Evolutionary conservation across 2,329 filamentous ascomycete species (phyloP).

Genomic region (Cladorrhinum sp.): DNA sequence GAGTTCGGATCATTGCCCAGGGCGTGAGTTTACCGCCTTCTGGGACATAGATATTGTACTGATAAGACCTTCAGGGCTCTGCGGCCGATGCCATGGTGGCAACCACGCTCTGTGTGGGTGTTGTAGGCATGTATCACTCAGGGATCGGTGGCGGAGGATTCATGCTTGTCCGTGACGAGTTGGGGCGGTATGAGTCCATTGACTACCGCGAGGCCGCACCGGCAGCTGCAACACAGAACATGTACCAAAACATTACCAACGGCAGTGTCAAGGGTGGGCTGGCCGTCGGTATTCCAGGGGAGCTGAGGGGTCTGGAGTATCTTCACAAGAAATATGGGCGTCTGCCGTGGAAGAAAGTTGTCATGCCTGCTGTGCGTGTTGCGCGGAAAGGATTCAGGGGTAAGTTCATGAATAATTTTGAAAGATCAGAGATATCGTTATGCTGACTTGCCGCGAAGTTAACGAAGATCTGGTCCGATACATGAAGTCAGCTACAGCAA

Average conservation of each 20-base stretch:
- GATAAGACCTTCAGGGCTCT: slow-evolving; percentile 53
- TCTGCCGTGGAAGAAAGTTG: slow-evolving; percentile 67
- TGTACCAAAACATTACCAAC: slow-evolving; percentile 71
- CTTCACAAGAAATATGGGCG: slow-evolving; percentile 68
- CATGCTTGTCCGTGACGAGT: slow-evolving; percentile 69
- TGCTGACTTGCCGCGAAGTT: slow-evolving; percentile 44
- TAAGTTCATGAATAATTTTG: slow-evolving; percentile 22
- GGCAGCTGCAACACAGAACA: slow-evolving; percentile 74
- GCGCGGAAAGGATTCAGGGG: slow-evolving; percentile 69
- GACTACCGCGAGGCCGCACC: slow-evolving; percentile 91
- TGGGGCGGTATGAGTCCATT: slow-evolving; percentile 79
- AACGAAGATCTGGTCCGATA: slow-evolving; percentile 72
- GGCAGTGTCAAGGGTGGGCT: slow-evolving; percentile 71
- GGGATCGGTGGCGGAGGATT: slow-evolving; percentile 92
- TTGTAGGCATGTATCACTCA: slow-evolving; percentile 72
- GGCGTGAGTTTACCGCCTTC: slow-evolving; percentile 40
- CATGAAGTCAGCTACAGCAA: slow-evolving; percentile 53
- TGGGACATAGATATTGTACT: neutral
- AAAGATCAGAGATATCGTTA: neutral
- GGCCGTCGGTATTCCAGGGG: slow-evolving; percentile 68
- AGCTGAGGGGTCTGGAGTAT: slow-evolving; percentile 74
- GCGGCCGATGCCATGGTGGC: slow-evolving; percentile 74
- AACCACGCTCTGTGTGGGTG: slow-evolving; percentile 71
- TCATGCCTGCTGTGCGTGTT: slow-evolving; percentile 69
- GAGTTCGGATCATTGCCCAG: slow-evolving; percentile 56